These are phyloP conservation scores for Paecilomyces variotii DNA, from an alignment of 2,329 filamentous ascomycete genomes.

Conservation along the genomic window DNA sequence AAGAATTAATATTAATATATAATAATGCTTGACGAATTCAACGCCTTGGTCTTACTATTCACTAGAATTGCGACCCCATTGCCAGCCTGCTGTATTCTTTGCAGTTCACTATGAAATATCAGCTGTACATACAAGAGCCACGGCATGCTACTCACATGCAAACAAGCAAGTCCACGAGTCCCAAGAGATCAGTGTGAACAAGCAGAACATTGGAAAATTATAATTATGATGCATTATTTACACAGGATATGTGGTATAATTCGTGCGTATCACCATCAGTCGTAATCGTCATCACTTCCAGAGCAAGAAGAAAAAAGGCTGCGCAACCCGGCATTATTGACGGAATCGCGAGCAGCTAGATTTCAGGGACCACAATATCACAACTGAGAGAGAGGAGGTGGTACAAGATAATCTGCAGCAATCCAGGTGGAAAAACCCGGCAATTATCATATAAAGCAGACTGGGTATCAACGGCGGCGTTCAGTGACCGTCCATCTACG, in stretches of 20 bases:
- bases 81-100: no score
- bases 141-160: no score
- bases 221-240: neutral
- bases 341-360: neutral
- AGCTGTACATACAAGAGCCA: no score
- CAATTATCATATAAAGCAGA: neutral
- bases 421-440: neutral
- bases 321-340: neutral
- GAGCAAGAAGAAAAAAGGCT: neutral
- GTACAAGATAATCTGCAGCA: no score
- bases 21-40: no score
- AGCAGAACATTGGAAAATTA: neutral
- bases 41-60: no score
- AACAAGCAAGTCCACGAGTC: no score
- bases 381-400: neutral
- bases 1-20: no score
- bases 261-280: neutral
- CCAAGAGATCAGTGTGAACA: no score
- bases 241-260: neutral
- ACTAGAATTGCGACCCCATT: no score
- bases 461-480: slow-evolving; percentile 10
- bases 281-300: neutral
- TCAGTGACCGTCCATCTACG: slow-evolving; percentile 34
- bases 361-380: neutral
- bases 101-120: no score